Evolutionary conservation across 2,329 filamentous ascomycete species (phyloP).

Genomic region (Cordyceps farinosa): DNA sequence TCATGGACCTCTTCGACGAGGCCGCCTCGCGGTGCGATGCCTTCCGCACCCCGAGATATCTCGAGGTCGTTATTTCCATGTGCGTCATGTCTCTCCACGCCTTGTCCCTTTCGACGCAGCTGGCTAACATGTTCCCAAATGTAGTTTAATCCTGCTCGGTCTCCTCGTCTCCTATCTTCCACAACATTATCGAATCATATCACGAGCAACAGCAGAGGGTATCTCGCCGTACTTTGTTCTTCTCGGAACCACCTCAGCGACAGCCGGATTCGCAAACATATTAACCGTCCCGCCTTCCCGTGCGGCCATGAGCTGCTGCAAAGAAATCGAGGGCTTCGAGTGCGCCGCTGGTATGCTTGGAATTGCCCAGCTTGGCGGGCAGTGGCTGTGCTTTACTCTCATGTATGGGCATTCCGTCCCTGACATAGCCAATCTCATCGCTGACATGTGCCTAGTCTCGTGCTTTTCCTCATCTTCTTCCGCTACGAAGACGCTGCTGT

Average conservation of each 20-base stretch:
- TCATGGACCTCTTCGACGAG: conserved; percentile 21
- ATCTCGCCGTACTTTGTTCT: conserved; percentile 95
- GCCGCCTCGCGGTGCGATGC: conserved; percentile 40
- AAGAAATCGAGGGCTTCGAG: conserved; percentile 72
- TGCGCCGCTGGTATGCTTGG: conserved; percentile 84
- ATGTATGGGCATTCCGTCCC: conserved; percentile 60
- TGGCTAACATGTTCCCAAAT: conserved; percentile 21
- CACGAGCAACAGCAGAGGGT: conserved; percentile 80
- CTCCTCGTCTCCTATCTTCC: conserved; percentile 92
- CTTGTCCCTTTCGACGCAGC: not conserved
- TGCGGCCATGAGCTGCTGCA: conserved; percentile 81
- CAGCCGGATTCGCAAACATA: conserved; percentile 88
- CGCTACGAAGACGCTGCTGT: conserved; percentile 57
- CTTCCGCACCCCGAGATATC: conserved; percentile 50
- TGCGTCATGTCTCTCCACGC: conserved; percentile 26
- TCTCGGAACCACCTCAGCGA: conserved; percentile 87
- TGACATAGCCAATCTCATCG: not conserved
- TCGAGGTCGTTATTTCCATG: conserved; percentile 56
- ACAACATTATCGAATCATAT: conserved; percentile 89
- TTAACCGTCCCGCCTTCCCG: conserved; percentile 80
- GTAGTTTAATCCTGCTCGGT: conserved; percentile 73
- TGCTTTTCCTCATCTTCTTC: conserved; percentile 95
- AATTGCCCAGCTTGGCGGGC: conserved; percentile 84
- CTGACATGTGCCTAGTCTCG: conserved; percentile 56
- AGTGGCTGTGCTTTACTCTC: conserved; percentile 87